Evolutionary conservation across 2,329 filamentous ascomycete species (phyloP), one percentile per base, ranked within the genome.

Genomic region (Nectriaceae sp.): DNA sequence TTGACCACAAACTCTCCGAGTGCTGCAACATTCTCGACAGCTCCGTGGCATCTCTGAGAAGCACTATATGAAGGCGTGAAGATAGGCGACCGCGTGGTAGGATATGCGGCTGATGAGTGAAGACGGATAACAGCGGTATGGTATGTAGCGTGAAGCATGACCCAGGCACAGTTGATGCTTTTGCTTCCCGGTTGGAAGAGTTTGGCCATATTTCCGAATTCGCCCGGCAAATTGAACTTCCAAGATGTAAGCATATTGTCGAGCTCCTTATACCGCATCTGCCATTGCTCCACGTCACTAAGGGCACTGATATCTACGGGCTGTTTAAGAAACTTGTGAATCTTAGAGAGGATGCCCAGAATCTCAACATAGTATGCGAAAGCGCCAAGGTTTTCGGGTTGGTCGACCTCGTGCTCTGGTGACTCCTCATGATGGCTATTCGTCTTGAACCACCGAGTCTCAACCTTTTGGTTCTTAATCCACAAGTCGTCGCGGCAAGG

Each of bases 351-450:
- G 44, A 96, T 92, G 2, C 90, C 90, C 4, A 96, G 75, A 16
- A 96, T 88, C 66, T 96, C 92, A 51, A 96, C 86, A 64, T 96
- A 95, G 65, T 94, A 92, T 8, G 89, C 89, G 67, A 96, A 96
- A 0, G 89, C 85, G 1, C 92, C 92, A 0, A 96, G 74, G 56
- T 95, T 92, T 61, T 95, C 89, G 0, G 88, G 84, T 52, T 85
- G 82, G 55, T 85, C 84, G 44, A 85, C 75, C 33, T 82, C 76
- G 57, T 85, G 84, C 45, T 90, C 87, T 70, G 45, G 75, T 20
- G 69, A 64, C 3, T 72, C 72, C 11, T 65, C 67, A 13, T 68
- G 64, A 24, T 67, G 70, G 36, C 77, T 73, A 40, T 75, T 73
- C 2, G 78, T 76, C 44, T 75, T 80, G 66, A 96, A 96, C 85